Percentiles rank a stretch among this genome's conserved stretches.
These are phyloP conservation scores for Cladosporium sp. DNA, from an alignment of 2,329 filamentous ascomycete genomes.

Conservation along the genomic window DNA sequence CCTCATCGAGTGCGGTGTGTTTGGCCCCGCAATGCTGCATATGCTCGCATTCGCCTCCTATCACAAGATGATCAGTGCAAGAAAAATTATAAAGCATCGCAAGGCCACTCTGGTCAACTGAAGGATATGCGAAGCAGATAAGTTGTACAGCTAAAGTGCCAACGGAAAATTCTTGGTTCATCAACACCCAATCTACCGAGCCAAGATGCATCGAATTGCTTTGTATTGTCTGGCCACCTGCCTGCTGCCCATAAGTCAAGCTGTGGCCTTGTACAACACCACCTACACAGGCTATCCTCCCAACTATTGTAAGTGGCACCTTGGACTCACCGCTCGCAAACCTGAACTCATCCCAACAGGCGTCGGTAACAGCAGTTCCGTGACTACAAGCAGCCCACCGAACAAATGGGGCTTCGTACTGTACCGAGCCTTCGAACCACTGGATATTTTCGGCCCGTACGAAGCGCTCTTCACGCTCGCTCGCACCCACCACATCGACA, in stretches of 20 bases:
- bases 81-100: too few relatives aligned
- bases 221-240: background rate
- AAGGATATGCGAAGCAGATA: too few relatives aligned
- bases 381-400: background rate
- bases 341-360: background rate
- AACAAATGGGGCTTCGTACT: slow-evolving; percentile 10
- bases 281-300: slow-evolving; percentile 10
- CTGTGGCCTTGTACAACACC: background rate
- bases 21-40: background rate
- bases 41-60: too few relatives aligned
- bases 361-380: background rate
- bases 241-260: background rate
- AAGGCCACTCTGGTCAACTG: too few relatives aligned
- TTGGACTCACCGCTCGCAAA: background rate
- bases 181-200: too few relatives aligned
- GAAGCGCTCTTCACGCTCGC: slow-evolving; percentile 42
- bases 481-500: slow-evolving; percentile 23
- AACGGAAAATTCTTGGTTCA: too few relatives aligned
- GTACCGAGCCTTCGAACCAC: slow-evolving; percentile 8
- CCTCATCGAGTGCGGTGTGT: background rate
- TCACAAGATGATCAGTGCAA: too few relatives aligned
- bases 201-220: background rate
- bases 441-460: slow-evolving; percentile 40
- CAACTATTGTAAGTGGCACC: background rate
- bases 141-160: too few relatives aligned